A percentile compares a stretch with the other conserved stretches of the same genome.
Conservation (phyloP, 257 asterid species). For the Solanum pinnatisectum region DNA sequence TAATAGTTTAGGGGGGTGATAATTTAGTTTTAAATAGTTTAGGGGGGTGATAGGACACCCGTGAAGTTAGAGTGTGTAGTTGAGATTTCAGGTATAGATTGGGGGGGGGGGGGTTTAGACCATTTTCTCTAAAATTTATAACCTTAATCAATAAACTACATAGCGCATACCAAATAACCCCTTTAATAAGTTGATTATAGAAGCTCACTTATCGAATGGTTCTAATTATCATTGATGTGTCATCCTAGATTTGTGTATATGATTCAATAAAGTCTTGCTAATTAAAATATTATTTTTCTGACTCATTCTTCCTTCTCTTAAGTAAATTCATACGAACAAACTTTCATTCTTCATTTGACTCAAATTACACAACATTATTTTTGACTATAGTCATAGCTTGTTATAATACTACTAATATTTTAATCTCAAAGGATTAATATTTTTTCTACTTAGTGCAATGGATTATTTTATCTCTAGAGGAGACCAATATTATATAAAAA, state of each 20-base stretch:
- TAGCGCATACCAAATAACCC: neutral
- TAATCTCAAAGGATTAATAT: neutral
- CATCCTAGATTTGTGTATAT: neutral
- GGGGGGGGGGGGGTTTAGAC: too few species aligned
- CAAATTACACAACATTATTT: neutral
- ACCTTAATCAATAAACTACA: neutral
- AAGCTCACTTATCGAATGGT: neutral
- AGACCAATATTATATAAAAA: too few species aligned
- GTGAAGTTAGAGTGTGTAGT: too few species aligned
- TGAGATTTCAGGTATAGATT: too few species aligned
- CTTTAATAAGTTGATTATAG: neutral
- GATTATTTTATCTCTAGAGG: neutral
- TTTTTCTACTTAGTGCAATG: neutral
- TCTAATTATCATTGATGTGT: neutral
- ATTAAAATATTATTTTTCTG: neutral
- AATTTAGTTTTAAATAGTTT: too few species aligned
- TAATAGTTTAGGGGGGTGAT: too few species aligned
- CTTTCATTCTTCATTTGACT: neutral
- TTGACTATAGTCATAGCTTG: neutral
- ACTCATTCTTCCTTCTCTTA: neutral
- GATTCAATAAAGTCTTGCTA: neutral
- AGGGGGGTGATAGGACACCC: too few species aligned
- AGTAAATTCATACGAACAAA: neutral
- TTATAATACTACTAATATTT: neutral
- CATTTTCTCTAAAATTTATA: too few species aligned